These are phyloP conservation scores for Rubroshorea leprosula DNA, from an alignment of 345 rosid genomes.

Conservation along the genomic window DNA sequence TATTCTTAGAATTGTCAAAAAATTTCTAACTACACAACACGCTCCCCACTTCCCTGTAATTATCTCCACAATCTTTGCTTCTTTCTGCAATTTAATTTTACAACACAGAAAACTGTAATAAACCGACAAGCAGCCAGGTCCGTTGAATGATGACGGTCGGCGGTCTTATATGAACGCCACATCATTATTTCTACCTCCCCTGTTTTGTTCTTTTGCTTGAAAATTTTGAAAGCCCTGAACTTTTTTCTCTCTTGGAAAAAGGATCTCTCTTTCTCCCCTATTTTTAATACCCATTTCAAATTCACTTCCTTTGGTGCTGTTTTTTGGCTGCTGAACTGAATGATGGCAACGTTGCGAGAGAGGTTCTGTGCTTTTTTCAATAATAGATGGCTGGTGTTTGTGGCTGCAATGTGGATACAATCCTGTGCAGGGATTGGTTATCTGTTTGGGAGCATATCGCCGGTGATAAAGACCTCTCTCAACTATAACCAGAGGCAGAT, in stretches of 20 bases:
- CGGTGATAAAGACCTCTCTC: slow-evolving; percentile 83
- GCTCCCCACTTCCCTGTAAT: too few relatives aligned
- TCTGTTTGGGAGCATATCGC: slow-evolving; percentile 93
- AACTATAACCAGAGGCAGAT: slow-evolving; percentile 80
- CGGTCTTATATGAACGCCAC: not conserved
- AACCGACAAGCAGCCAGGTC: not conserved
- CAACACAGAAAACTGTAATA: too few relatives aligned
- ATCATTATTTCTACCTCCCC: not conserved
- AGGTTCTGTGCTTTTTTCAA: slow-evolving; percentile 44
- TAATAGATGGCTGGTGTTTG: slow-evolving; percentile 94
- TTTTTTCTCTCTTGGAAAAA: not conserved
- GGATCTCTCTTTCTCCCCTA: not conserved
- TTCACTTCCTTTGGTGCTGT: not conserved
- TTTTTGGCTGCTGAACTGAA: slow-evolving; percentile 1
- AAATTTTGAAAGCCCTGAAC: not conserved
- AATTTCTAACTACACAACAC: too few relatives aligned
- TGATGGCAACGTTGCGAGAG: slow-evolving; percentile 47
- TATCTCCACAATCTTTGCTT: too few relatives aligned
- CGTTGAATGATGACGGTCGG: not conserved
- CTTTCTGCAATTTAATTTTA: too few relatives aligned
- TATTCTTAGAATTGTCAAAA: too few relatives aligned
- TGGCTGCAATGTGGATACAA: slow-evolving; percentile 98
- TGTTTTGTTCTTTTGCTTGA: not conserved
- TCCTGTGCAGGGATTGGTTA: slow-evolving; percentile 95
- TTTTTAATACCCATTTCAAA: not conserved